Evolutionary conservation across 768 basidiomycete species (phyloP), one percentile per base, ranked within the genome.

Genomic region (Suillus paluster): DNA sequence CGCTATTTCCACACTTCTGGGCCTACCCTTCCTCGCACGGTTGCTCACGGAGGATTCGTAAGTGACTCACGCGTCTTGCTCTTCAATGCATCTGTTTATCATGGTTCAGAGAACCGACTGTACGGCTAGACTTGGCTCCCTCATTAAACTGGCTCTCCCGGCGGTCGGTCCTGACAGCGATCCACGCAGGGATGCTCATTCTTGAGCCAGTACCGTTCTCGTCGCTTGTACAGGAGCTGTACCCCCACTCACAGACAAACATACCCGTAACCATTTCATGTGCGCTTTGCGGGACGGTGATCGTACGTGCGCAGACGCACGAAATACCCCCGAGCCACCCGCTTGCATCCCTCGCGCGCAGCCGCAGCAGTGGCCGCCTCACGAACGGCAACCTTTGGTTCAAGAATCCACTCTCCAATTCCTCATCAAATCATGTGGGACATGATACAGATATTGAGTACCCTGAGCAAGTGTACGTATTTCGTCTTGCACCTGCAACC

Each of bases 141-240:
- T 92, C 95, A 14, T 79, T 99, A 38, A 95, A 93, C 69, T 99
- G 94, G 92, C 81, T 99, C n/a, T 90, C 91, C 17, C 85, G 95
- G 30, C 87, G 95, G 33, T 88, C 88, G 5, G 90, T 99, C 25
- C 82, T 89, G 4, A 77, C 86, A 27, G 97, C 97, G 6, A 92
- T 99, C 61, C 87, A 98, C 66, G 85, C 83, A 10, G 94, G 94
- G 0, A 91, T 95, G 70, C 84, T 99, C 33, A 86, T 84, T 15
- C 88, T 99, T 57, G 97, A 99, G 71, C 96, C 97, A 4, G 83
- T 95, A 63, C 78, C 91, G 0, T 83, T 87, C 21, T 71, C 77
- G 5, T 77, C 82, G 0, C 79, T 95, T 15, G 72, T 94, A 23
- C 80, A 83, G 53, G 88, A 91, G 61, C 14, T 78, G 74, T 72